phyloP scores from a whole-genome alignment of 164 flowering plant species.

The Vitis rotundifolia region DNA sequence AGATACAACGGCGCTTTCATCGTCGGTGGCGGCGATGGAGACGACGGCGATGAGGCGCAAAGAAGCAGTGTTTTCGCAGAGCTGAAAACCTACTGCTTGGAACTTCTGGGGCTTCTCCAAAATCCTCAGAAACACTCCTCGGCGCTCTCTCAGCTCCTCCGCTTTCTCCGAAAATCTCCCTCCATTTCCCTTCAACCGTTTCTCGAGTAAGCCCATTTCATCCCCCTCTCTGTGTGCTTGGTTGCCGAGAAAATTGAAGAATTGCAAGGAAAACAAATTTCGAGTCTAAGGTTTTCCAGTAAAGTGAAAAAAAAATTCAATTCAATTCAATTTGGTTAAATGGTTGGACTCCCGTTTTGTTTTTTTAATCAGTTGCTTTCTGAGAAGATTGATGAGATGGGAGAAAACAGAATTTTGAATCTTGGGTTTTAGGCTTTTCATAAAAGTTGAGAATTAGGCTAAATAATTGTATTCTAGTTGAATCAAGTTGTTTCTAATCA shows the following conservation, averaged over 20 bases:
- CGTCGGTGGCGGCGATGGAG: background rate
- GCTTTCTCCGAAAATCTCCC: conserved; percentile 42
- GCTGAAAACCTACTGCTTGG: conserved; percentile 53
- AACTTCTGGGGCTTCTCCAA: conserved; percentile 52
- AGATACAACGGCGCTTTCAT: conserved; percentile 1
- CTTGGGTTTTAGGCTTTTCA: no score
- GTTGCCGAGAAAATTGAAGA: background rate
- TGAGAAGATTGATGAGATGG: no score
- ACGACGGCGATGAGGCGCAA: background rate
- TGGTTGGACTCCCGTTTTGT: no score
- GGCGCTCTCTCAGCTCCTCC: conserved; percentile 37
- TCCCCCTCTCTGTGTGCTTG: background rate
- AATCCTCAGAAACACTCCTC: conserved; percentile 43
- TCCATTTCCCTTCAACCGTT: conserved; percentile 55
- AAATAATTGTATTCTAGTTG: no score
- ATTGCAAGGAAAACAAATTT: background rate
- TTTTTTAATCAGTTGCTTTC: no score
- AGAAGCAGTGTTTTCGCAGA: conserved; percentile 35
- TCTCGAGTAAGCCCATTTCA: conserved; percentile 54
- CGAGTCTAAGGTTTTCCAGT: background rate
- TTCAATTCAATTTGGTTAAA: no score
- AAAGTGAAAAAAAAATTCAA: no score
- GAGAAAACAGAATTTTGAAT: no score
- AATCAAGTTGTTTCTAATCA: no score
- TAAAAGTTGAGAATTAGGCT: no score